Conservation (phyloP, 2,329 filamentous ascomycete genomes). For the Cladosporium halotolerans region DNA sequence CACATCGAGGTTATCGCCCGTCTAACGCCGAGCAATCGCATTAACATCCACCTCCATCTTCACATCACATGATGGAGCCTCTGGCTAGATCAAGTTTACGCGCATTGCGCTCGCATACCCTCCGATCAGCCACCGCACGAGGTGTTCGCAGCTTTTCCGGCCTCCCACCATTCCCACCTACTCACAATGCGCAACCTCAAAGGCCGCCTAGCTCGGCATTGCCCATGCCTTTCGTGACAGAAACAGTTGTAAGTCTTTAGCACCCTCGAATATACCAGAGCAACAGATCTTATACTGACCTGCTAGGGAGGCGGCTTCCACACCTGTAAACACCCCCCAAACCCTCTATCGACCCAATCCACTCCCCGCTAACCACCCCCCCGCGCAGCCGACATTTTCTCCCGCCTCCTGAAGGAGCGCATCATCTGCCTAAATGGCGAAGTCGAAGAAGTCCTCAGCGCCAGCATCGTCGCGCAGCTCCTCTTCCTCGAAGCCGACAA, state of each 20-base stretch:
- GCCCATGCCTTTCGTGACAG: conserved; percentile 46
- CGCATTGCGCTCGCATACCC: conserved; percentile 18
- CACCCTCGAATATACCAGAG: too few species aligned
- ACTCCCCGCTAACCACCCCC: not conserved
- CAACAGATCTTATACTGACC: conserved; percentile 25
- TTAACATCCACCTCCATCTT: not conserved
- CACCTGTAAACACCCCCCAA: conserved; percentile 33
- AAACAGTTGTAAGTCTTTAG: conserved; percentile 37
- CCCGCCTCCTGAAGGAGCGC: conserved; percentile 59
- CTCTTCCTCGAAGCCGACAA: conserved; percentile 97
- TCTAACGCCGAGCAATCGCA: too few species aligned
- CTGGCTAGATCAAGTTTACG: conserved; percentile 20
- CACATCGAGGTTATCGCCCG: too few species aligned
- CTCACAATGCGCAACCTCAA: conserved; percentile 15
- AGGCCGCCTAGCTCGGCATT: conserved; percentile 33
- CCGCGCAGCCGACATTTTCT: conserved; percentile 38
- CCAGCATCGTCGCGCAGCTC: conserved; percentile 91
- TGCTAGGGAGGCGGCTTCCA: conserved; percentile 45
- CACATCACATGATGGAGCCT: conserved; percentile 20
- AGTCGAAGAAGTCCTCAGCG: conserved; percentile 83
- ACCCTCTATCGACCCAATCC: not conserved
- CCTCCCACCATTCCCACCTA: conserved; percentile 20
- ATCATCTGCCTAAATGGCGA: conserved; percentile 90
- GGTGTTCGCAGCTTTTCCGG: conserved; percentile 15
- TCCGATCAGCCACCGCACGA: conserved; percentile 11